Percentiles rank a stretch among this genome's conserved stretches.
Conservation (phyloP, 75 land plant genomes). For the Chamaecyparis obtusa region DNA sequence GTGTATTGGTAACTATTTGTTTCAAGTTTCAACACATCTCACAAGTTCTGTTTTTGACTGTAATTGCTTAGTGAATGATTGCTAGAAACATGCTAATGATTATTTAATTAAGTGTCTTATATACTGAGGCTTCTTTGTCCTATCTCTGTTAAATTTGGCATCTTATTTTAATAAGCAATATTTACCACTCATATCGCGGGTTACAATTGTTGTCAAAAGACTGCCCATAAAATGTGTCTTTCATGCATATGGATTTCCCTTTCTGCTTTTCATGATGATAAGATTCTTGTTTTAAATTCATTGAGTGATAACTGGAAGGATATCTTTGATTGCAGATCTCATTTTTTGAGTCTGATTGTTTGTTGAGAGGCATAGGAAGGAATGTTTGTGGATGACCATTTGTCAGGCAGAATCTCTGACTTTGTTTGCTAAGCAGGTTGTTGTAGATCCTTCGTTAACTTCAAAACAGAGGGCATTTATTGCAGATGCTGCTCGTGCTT, state of each 20-base stretch:
- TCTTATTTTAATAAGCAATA: neutral
- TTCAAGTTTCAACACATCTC: neutral
- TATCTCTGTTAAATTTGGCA: neutral
- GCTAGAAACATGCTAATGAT: neutral
- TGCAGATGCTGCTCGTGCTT: constrained; percentile 91
- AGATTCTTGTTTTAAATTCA: neutral
- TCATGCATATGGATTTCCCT: neutral
- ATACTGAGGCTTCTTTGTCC: neutral
- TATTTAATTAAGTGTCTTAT: neutral
- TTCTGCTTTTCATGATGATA: neutral
- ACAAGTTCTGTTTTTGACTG: neutral
- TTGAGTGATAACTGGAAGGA: neutral
- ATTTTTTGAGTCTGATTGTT: neutral
- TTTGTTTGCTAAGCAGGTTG: constrained; percentile 37
- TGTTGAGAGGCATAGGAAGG: neutral
- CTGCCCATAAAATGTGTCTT: neutral
- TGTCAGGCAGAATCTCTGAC: neutral
- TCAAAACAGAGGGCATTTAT: constrained; percentile 79
- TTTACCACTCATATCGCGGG: neutral
- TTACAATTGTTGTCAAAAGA: neutral
- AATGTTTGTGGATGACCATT: neutral
- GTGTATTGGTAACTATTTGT: neutral
- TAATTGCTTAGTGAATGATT: neutral
- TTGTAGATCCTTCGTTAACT: constrained; percentile 76
- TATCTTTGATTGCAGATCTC: neutral